Evolutionary conservation across 2,329 filamentous ascomycete genomes (phyloP).

Genomic region (Monosporascus ibericus): DNA sequence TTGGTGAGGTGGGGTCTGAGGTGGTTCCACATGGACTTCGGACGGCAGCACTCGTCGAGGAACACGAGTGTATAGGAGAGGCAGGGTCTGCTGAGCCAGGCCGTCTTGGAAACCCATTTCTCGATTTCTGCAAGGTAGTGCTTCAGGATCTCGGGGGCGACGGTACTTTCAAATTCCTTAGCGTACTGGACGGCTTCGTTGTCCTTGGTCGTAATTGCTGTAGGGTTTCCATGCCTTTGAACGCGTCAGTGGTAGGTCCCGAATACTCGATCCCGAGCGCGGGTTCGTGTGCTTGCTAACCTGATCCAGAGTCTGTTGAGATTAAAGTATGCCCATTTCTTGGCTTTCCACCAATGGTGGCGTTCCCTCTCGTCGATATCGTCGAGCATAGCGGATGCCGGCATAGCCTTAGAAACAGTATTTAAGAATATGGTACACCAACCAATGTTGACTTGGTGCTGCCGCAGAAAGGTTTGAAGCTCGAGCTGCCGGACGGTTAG

Average conservation of each 20-base stretch:
- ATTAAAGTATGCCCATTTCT: conserved; percentile 99
- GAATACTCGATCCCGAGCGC: conserved; percentile 6
- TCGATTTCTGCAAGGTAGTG: conserved; percentile 92
- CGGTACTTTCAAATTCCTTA: conserved; percentile 83
- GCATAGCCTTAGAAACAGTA: conserved; percentile 79
- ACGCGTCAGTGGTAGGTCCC: conserved; percentile 18
- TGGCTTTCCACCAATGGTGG: conserved; percentile 99
- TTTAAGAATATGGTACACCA: conserved; percentile 96
- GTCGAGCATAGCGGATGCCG: conserved; percentile 71
- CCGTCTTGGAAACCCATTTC: conserved; percentile 91
- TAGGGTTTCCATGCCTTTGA: conserved; percentile 79
- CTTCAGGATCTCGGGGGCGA: conserved; percentile 94
- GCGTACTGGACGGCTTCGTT: conserved; percentile 77
- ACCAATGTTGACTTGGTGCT: conserved; percentile 77
- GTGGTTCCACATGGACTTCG: conserved; percentile 93
- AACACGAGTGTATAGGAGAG: conserved; percentile 91
- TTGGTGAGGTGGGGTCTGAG: conserved; percentile 91
- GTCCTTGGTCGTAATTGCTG: conserved; percentile 66
- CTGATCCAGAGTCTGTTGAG: conserved; percentile 91
- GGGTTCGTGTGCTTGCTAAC: conserved; percentile 37
- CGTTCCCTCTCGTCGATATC: conserved; percentile 79
- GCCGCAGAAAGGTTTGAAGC: conserved; percentile 69
- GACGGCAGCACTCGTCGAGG: conserved; percentile 94
- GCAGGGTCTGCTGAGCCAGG: conserved; percentile 92
- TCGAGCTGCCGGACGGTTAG: conserved; percentile 60